These are phyloP conservation scores for Fusarium setosum DNA, from an alignment of 2,329 filamentous ascomycete species.

Conservation along the genomic window DNA sequence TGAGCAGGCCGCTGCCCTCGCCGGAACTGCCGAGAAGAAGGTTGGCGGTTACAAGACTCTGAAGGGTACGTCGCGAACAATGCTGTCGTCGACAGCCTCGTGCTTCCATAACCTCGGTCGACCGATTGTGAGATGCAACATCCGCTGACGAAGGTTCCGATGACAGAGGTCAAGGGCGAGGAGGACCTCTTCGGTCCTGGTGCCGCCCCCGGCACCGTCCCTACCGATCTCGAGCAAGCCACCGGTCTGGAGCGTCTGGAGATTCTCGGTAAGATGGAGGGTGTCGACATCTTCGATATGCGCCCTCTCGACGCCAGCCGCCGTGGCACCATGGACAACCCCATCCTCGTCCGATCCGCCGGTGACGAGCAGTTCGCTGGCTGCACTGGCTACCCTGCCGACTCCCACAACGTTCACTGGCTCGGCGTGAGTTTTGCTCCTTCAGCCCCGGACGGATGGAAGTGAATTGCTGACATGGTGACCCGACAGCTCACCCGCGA, in stretches of 20 bases:
- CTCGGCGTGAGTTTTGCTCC: conserved; percentile 75
- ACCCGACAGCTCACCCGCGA: conserved; percentile 79
- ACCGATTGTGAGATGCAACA: conserved; percentile 25
- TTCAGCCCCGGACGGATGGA: conserved; percentile 24
- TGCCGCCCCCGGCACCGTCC: conserved; percentile 83
- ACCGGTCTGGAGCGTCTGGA: conserved; percentile 99
- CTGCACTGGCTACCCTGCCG: conserved; percentile 93
- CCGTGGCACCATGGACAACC: conserved; percentile 90
- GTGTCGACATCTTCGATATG: conserved; percentile 98
- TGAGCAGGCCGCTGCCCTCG: conserved; percentile 51
- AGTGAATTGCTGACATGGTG: conserved; percentile 25
- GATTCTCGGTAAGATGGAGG: conserved; percentile 99
- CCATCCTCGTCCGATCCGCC: conserved; percentile 89
- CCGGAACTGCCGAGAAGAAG: conserved; percentile 56
- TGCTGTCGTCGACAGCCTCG: conserved; percentile 24
- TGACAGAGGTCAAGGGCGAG: conserved; percentile 81
- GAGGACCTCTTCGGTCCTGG: conserved; percentile 89
- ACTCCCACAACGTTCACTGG: conserved; percentile 93
- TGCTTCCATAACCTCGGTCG: conserved; percentile 40
- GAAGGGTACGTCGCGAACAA: conserved; percentile 56
- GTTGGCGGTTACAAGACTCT: conserved; percentile 59
- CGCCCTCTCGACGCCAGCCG: conserved; percentile 92
- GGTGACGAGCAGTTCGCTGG: conserved; percentile 97
- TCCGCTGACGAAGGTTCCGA: conserved; percentile 33
- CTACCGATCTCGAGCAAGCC: conserved; percentile 94